Conservation (phyloP, 225 moss, liverwort and hornwort genomes). For the Asterella californica region DNA sequence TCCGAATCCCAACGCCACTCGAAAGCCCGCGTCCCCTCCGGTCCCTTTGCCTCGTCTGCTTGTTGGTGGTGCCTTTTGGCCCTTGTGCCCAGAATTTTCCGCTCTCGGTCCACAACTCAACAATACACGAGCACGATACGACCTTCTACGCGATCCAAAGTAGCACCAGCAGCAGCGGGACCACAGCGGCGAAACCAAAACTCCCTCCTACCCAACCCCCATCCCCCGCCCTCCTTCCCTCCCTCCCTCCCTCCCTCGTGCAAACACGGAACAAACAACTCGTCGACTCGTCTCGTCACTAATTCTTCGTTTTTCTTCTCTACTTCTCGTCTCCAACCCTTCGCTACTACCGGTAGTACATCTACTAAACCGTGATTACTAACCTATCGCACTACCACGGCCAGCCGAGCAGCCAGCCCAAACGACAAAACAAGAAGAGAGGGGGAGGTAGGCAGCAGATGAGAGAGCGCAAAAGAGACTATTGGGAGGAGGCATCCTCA, state of each 20-base stretch:
- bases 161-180: not conserved
- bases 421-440: not conserved
- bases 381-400: not conserved
- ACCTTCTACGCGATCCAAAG: slow-evolving; percentile 11
- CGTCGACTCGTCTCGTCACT: not conserved
- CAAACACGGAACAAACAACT: not conserved
- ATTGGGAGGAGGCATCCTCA: not conserved
- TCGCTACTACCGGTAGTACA: not conserved
- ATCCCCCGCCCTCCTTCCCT: not conserved
- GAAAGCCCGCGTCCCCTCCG: not conserved
- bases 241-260: no score
- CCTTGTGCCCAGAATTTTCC: slow-evolving; percentile 9
- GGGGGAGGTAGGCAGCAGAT: not conserved
- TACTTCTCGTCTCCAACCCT: not conserved
- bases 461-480: not conserved
- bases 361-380: not conserved
- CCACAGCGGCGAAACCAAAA: not conserved
- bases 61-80: slow-evolving; percentile 17
- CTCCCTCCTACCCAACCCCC: not conserved
- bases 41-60: not conserved
- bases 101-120: not conserved
- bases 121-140: not conserved
- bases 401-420: not conserved
- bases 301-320: not conserved
- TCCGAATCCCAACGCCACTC: not conserved